These are phyloP conservation scores for Suhomyces faveliae DNA, from an alignment of 805 yeast genomes.

Conservation along the genomic window DNA sequence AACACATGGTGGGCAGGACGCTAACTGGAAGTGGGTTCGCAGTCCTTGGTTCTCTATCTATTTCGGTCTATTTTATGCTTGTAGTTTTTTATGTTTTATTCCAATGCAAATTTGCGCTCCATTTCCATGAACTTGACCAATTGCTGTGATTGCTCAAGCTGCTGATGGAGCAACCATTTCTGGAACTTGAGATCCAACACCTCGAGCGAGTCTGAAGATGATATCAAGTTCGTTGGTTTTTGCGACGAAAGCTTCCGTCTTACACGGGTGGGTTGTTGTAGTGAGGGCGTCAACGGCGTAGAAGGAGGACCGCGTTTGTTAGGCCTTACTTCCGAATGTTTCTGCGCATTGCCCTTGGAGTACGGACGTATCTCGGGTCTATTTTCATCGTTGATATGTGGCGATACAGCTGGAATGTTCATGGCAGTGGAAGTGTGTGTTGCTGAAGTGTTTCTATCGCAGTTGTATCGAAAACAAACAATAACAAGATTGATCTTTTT, in stretches of 20 bases:
- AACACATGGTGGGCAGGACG: too few relatives aligned
- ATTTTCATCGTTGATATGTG: not conserved
- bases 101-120: slow-evolving; percentile 24
- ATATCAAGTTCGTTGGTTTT: slow-evolving; percentile 1
- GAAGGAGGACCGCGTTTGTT: slow-evolving; percentile 24
- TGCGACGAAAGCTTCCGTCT: slow-evolving; percentile 12
- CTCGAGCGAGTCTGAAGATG: slow-evolving; percentile 12
- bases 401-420: not conserved
- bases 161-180: slow-evolving; percentile 30
- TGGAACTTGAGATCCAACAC: slow-evolving; percentile 26
- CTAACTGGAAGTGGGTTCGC: too few relatives aligned
- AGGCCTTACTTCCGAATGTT: not conserved
- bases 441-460: too few relatives aligned
- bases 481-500: too few relatives aligned
- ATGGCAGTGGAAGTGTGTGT: not conserved
- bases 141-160: slow-evolving; percentile 22
- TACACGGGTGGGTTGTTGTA: slow-evolving; percentile 18
- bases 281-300: slow-evolving; percentile 35
- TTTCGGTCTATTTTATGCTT: too few relatives aligned
- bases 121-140: slow-evolving; percentile 28
- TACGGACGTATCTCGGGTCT: not conserved
- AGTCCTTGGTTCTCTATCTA: too few relatives aligned
- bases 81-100: not conserved
- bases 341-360: not conserved
- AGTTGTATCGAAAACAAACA: not conserved